These are phyloP conservation scores for Leishmania amazonensis DNA, from an alignment of 208 protist genomes.

Conservation along the genomic window DNA sequence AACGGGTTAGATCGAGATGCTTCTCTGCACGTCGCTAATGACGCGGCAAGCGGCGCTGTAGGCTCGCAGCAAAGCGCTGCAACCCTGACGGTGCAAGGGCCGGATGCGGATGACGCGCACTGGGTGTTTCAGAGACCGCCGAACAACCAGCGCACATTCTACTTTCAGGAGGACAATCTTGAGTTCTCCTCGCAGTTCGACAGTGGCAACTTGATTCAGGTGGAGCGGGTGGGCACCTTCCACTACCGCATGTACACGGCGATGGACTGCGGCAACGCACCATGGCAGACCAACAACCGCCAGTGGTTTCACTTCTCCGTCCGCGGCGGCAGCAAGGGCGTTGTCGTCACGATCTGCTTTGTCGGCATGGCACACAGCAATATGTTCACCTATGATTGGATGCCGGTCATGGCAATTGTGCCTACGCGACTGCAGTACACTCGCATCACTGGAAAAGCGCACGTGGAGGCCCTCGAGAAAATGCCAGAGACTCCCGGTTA, in stretches of 20 bases:
- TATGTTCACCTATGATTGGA: slow-evolving; percentile 89
- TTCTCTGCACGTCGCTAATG: neutral
- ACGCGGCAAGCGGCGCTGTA: neutral
- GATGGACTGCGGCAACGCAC: slow-evolving; percentile 86
- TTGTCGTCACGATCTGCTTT: slow-evolving; percentile 62
- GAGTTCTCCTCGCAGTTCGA: slow-evolving; percentile 91
- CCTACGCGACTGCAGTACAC: slow-evolving; percentile 65
- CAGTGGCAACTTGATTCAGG: slow-evolving; percentile 90
- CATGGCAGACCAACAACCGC: slow-evolving; percentile 85
- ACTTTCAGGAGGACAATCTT: slow-evolving; percentile 84
- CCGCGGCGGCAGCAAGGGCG: slow-evolving; percentile 64
- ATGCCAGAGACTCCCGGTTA: slow-evolving; percentile 86
- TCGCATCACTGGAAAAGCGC: slow-evolving; percentile 64
- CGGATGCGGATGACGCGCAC: slow-evolving; percentile 42
- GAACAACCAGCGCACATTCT: slow-evolving; percentile 88
- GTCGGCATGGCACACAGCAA: slow-evolving; percentile 85
- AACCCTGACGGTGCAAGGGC: neutral
- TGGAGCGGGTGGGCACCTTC: slow-evolving; percentile 71
- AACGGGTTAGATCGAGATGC: neutral
- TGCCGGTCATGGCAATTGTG: slow-evolving; percentile 71
- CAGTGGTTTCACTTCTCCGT: slow-evolving; percentile 95
- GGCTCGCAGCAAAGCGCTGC: neutral
- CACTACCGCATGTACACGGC: slow-evolving; percentile 80
- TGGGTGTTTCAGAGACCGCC: slow-evolving; percentile 76
- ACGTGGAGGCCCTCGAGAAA: slow-evolving; percentile 52